Evolutionary conservation across 257 asterid species (phyloP).

Genomic region (Solanum phureja): DNA sequence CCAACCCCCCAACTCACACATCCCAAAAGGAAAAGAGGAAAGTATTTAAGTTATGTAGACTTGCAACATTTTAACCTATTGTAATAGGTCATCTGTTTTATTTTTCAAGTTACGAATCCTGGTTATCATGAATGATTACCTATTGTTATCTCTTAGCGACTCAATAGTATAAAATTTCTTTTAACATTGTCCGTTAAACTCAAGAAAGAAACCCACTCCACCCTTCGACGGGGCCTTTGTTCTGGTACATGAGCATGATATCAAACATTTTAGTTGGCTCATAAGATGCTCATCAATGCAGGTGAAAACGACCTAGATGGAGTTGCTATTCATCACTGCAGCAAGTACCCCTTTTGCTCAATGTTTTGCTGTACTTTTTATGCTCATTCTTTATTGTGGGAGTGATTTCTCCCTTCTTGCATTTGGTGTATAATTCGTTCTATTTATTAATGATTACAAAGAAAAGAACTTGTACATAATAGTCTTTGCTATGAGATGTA

Average conservation of each 20-base stretch:
- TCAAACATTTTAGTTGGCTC: neutral
- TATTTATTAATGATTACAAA: neutral
- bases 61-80: neutral
- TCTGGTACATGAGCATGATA: neutral
- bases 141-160: neutral
- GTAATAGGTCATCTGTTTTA: neutral
- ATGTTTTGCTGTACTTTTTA: neutral
- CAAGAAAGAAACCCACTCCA: neutral
- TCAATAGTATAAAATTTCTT: neutral
- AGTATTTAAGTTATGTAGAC: neutral
- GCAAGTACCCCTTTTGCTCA: neutral
- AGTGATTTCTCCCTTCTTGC: neutral
- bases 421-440: neutral
- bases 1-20: neutral
- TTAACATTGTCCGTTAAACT: neutral
- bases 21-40: neutral
- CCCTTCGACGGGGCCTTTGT: neutral
- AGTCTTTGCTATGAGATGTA: neutral
- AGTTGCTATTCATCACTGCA: neutral
- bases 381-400: neutral
- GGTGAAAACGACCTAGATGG: neutral
- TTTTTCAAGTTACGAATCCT: neutral
- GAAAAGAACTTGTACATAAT: neutral
- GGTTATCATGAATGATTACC: neutral
- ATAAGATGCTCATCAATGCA: neutral